These are phyloP conservation scores for Pleurotus salmoneostramineus DNA, from an alignment of 768 basidiomycete species.

Conservation along the genomic window DNA sequence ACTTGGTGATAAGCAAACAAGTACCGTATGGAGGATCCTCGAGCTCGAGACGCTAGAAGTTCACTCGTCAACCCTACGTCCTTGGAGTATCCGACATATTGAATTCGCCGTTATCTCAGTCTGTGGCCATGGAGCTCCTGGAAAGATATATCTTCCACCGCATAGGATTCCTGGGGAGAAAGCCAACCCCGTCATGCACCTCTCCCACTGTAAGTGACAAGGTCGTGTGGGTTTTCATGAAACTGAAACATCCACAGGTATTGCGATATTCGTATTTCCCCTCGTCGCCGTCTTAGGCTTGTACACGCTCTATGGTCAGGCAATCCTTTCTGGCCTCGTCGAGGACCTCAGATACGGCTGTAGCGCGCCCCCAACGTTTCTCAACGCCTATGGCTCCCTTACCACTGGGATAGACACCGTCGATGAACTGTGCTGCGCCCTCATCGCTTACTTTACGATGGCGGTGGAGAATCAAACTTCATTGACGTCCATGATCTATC, in stretches of 20 bases:
- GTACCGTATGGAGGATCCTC: no score
- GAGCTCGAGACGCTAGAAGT: no score
- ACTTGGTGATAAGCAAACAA: no score
- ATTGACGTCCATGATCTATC: not conserved
- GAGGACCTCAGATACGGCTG: not conserved
- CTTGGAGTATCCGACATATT: no score
- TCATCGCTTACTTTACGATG: not conserved
- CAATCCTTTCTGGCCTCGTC: not conserved
- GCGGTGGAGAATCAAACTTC: not conserved
- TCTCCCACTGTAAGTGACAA: not conserved
- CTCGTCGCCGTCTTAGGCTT: not conserved
- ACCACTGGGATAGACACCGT: not conserved
- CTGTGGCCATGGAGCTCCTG: no score
- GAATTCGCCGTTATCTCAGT: no score
- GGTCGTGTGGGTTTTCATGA: not conserved
- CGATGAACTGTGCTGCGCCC: not conserved
- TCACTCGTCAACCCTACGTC: no score
- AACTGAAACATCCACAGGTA: not conserved
- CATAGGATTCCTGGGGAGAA: no score
- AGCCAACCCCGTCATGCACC: no score
- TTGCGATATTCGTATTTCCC: not conserved
- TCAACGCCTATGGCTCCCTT: not conserved
- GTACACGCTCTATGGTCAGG: not conserved
- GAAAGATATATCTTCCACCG: no score
- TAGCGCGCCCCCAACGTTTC: not conserved